Conservation (phyloP, 768 basidiomycete species). For the Panus rudis region DNA sequence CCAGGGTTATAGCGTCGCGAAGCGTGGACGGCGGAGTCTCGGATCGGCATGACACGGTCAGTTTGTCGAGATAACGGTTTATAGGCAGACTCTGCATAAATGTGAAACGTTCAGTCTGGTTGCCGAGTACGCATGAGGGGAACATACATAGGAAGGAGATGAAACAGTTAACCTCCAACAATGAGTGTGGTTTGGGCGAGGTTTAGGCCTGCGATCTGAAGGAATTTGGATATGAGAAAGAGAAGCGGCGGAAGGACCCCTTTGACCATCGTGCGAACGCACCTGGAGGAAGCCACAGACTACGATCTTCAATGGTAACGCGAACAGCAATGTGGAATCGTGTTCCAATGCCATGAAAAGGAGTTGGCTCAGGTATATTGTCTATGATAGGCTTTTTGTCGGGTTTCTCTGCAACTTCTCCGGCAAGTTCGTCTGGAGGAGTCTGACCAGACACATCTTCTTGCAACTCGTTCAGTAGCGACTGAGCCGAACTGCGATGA, state of each 20-base stretch:
- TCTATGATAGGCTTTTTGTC: neutral
- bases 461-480: conserved; percentile 23
- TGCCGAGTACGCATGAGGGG: neutral
- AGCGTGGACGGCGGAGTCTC: conserved; percentile 31
- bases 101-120: neutral
- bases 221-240: neutral
- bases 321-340: conserved; percentile 43
- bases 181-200: conserved; percentile 29
- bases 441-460: conserved; percentile 14
- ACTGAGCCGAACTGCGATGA: conserved; percentile 36
- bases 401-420: neutral
- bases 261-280: conserved; percentile 5
- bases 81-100: conserved; percentile 28
- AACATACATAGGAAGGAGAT: conserved; percentile 42
- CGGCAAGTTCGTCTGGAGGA: conserved; percentile 4
- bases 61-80: conserved; percentile 24
- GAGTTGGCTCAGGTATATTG: neutral
- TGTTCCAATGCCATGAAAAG: conserved; percentile 14
- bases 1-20: conserved; percentile 26
- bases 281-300: conserved; percentile 38
- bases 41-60: conserved; percentile 30
- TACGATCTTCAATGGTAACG: conserved; percentile 36
- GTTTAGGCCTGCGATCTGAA: conserved; percentile 27
- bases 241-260: neutral
- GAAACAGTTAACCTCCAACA: conserved; percentile 40